phyloP scores from a whole-genome alignment of 805 yeast species.

The Debaryomyces castellii region DNA sequence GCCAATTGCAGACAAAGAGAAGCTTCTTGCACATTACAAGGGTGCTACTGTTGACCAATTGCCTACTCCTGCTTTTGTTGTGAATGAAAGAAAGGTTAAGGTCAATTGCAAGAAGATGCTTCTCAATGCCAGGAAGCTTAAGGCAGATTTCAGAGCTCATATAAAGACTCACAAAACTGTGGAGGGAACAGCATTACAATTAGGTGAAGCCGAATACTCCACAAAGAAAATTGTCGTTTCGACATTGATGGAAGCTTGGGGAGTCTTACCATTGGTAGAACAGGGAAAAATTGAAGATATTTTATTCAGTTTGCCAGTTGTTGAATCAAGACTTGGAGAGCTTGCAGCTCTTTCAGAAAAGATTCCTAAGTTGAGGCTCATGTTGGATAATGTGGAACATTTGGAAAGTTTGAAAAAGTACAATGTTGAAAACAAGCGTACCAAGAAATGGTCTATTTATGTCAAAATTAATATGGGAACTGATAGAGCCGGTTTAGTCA shows the following conservation, averaged over 20 bases:
- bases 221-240: conserved; percentile 62
- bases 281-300: conserved; percentile 36
- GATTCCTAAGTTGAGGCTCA: conserved; percentile 48
- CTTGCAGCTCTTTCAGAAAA: conserved; percentile 41
- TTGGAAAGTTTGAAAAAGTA: conserved; percentile 45
- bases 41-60: conserved; percentile 48
- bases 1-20: conserved; percentile 19
- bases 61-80: conserved; percentile 57
- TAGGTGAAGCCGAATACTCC: conserved; percentile 35
- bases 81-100: conserved; percentile 36
- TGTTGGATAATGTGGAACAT: conserved; percentile 64
- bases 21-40: conserved; percentile 19
- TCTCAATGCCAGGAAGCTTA: conserved; percentile 36
- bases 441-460: conserved; percentile 58
- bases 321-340: conserved; percentile 48
- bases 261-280: conserved; percentile 39
- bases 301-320: conserved; percentile 42
- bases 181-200: conserved; percentile 57
- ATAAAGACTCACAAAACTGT: conserved; percentile 73
- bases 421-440: conserved; percentile 18
- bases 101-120: conserved; percentile 53
- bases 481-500: conserved; percentile 59
- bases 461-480: conserved; percentile 73
- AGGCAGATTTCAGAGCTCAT: conserved; percentile 61
- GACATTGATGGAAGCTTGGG: conserved; percentile 67